Evolutionary conservation across 2,329 filamentous ascomycete species (phyloP), one percentile per base, ranked within the genome.

Genomic region (Leptographium galeiforme): DNA sequence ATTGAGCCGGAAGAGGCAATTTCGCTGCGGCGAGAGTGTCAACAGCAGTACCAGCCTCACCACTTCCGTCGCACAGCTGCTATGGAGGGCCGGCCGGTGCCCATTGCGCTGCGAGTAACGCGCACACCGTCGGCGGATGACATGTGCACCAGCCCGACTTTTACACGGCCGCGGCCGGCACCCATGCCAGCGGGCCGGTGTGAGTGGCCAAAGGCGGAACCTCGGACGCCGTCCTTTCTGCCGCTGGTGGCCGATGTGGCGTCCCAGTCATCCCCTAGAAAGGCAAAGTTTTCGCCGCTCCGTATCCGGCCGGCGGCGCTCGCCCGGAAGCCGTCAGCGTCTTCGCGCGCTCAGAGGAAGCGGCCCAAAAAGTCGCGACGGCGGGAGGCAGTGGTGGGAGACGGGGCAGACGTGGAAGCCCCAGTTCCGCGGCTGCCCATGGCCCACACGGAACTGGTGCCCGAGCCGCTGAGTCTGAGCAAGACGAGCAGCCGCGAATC

Each of bases 331-430:
- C 46, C 64, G 1, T 68, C 70, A 0, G 57, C 49, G 11, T 10
- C 44, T 2, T 58, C 63, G 4, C 66, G 65, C 43, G 62, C 68
- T 4, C 72, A 72, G 58, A 67, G 69, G 52, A 70, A 68, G 41
- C 70, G 66, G 54, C 68, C 67, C 5, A 73, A 70, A 59, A 73
- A 71, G 61, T n/a, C 39, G 6, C 38, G 30, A 2, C 44, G 51
- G 36, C 44, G 38, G 7, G 25, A 48, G 41, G 11, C 18, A 25
- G 12, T 25, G 16, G 19, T 16, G 25, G 14, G 6, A 38, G 10
- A 19, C 38, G 62, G 8, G 16, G 14, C 25, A 19, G 43, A 16
- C 4, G 6, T 19, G 16, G 14, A 13, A 32, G 25, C 43, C 0
- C 4, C 14, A 1, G 25, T 5, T 6, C 5, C 14, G 36, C 32